Percentiles rank a stretch among this genome's conserved stretches.
These are phyloP conservation scores for Gastrolobium bilobum DNA, from an alignment of 306 rosid species.

Conservation along the genomic window DNA sequence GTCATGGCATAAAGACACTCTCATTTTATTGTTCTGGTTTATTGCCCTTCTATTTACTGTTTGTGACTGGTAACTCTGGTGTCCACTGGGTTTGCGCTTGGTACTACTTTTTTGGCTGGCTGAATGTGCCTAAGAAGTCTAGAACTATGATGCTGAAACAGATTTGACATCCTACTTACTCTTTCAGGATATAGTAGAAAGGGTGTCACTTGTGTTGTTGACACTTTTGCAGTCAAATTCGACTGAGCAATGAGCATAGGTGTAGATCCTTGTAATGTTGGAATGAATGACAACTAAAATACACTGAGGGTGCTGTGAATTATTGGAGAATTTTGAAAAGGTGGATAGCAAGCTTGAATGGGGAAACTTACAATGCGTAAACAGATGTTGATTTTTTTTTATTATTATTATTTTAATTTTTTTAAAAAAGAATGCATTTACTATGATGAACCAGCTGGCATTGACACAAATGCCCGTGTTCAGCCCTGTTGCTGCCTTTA, in stretches of 20 bases:
- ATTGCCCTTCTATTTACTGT: background rate
- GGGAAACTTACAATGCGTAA: background rate
- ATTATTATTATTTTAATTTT: background rate
- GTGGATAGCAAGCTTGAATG: background rate
- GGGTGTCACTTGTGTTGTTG: conserved; percentile 17
- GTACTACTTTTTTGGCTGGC: conserved; percentile 12
- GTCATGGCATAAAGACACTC: background rate
- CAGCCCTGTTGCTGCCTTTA: background rate
- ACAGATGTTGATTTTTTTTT: background rate
- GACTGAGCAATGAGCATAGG: conserved; percentile 1
- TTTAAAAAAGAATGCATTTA: background rate
- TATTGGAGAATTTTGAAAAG: conserved; percentile 20
- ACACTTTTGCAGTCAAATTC: conserved; percentile 4
- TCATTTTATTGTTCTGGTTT: conserved; percentile 1
- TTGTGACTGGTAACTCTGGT: background rate
- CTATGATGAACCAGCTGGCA: conserved; percentile 13
- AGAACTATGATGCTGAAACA: background rate
- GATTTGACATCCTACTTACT: conserved; percentile 16
- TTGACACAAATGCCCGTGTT: background rate
- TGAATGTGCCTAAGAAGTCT: conserved; percentile 8
- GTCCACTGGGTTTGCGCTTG: background rate
- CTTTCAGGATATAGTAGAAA: background rate
- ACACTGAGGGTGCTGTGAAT: conserved; percentile 7
- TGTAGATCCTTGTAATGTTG: background rate
- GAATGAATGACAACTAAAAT: conserved; percentile 4